Evolutionary conservation across 306 rosid genomes (phyloP).

Genomic region (barrel medic (Medicago truncatula)): DNA sequence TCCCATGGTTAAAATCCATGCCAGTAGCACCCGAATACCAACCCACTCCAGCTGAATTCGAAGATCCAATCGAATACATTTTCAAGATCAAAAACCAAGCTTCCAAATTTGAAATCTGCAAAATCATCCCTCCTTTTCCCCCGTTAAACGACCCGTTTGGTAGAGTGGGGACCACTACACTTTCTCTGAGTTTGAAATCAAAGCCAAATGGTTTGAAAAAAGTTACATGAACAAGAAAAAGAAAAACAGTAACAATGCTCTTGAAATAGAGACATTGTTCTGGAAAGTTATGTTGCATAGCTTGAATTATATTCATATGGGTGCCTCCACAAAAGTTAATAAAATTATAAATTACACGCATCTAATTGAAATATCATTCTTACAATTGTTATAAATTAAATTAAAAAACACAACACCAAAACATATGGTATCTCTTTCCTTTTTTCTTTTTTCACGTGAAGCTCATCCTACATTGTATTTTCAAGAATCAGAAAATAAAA

Average conservation of each 20-base stretch:
- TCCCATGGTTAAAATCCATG: conserved; percentile 84
- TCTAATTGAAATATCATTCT: too few species aligned
- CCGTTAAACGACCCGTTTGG: conserved; percentile 94
- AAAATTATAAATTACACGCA: too few species aligned
- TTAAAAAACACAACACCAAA: too few species aligned
- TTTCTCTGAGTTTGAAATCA: conserved; percentile 72
- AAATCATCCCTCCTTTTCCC: conserved; percentile 94
- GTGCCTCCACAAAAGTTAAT: conserved; percentile 28
- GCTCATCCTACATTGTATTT: too few species aligned
- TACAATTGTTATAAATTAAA: too few species aligned
- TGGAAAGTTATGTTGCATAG: conserved; percentile 98
- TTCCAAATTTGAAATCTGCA: conserved; percentile 91
- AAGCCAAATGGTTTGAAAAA: conserved; percentile 84
- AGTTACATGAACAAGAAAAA: conserved; percentile 54
- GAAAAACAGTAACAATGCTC: conserved; percentile 52
- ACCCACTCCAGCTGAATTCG: conserved; percentile 78
- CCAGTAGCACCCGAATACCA: conserved; percentile 91
- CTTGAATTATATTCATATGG: conserved; percentile 89
- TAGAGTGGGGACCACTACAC: conserved; percentile 92
- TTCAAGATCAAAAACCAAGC: conserved; percentile 99
- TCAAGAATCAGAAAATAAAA: too few species aligned
- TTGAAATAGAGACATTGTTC: conserved; percentile 81
- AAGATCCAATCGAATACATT: conserved; percentile 97
- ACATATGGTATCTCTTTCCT: too few species aligned
- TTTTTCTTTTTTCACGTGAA: too few species aligned